phyloP scores from a whole-genome alignment of 1,284 basidiomycete species.

The Cryptococcus sp. region DNA sequence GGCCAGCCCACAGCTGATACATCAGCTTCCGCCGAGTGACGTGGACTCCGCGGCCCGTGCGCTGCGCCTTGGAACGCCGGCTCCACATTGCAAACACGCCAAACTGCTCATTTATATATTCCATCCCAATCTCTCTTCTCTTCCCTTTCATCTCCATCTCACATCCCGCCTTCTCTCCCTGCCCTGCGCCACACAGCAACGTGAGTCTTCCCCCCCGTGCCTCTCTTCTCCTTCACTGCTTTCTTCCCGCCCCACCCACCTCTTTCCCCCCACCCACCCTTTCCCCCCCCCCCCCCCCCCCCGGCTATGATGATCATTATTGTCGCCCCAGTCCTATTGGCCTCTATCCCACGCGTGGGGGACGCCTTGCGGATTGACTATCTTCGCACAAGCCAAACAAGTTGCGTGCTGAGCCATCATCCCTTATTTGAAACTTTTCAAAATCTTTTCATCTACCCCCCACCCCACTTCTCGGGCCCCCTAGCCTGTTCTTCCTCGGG shows the following conservation, averaged over 20 bases:
- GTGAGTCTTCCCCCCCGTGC: background rate
- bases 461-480: background rate
- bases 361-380: conserved; percentile 43
- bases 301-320: conserved; percentile 35
- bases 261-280: background rate
- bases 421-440: background rate
- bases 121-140: background rate
- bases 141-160: background rate
- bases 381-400: conserved; percentile 37
- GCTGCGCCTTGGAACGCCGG: background rate
- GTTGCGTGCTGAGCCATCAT: conserved; percentile 37
- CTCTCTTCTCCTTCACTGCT: background rate
- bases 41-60: background rate
- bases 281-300: background rate
- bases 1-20: too few species aligned
- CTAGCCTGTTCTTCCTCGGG: background rate
- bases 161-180: background rate
- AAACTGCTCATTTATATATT: background rate
- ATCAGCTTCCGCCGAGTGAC: background rate
- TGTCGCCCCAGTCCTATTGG: conserved; percentile 50
- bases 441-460: background rate
- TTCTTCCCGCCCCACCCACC: background rate
- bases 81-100: background rate
- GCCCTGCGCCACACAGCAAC: background rate
- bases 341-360: conserved; percentile 38